A percentile compares a stretch with the other conserved stretches of the same genome.
Conservation (phyloP, 768 basidiomycete species). For the Neoboletus subvelutipes region DNA sequence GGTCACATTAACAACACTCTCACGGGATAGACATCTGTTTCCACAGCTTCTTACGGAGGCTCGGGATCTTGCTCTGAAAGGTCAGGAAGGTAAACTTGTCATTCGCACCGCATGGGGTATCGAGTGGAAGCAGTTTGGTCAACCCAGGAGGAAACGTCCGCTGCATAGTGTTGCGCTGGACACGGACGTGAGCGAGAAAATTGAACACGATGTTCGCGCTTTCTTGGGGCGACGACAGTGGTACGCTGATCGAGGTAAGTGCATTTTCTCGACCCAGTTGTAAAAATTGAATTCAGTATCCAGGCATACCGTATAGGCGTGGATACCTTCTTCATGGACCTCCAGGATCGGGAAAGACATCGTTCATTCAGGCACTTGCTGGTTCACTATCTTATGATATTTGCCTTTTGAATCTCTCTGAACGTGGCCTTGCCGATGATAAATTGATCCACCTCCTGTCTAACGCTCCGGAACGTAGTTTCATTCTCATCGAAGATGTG, state of each 20-base stretch:
- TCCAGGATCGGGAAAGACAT: conserved; percentile 97
- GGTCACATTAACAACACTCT: conserved; percentile 89
- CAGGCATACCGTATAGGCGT: conserved; percentile 95
- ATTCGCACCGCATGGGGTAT: conserved; percentile 96
- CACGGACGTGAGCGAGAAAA: conserved; percentile 75
- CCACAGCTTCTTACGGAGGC: conserved; percentile 82
- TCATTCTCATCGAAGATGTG: conserved; percentile 96
- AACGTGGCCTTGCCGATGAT: conserved; percentile 94
- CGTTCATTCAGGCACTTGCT: conserved; percentile 96
- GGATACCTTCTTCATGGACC: conserved; percentile 96
- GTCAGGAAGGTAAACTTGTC: conserved; percentile 91
- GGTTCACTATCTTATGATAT: conserved; percentile 93
- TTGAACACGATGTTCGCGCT: conserved; percentile 76
- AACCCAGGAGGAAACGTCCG: conserved; percentile 83
- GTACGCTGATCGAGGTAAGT: conserved; percentile 93
- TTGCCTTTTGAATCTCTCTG: conserved; percentile 91
- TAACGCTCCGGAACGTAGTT: conserved; percentile 88
- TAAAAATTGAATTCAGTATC: conserved; percentile 7
- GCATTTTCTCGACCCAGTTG: not conserved
- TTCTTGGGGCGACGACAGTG: conserved; percentile 85
- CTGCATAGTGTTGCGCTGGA: conserved; percentile 87
- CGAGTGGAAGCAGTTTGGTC: conserved; percentile 95
- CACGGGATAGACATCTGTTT: conserved; percentile 81
- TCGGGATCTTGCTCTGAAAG: conserved; percentile 80
- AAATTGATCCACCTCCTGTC: conserved; percentile 92